Evolutionary conservation across 176 grass and related monocot genomes (phyloP).

Genomic region (Typha latifolia): DNA sequence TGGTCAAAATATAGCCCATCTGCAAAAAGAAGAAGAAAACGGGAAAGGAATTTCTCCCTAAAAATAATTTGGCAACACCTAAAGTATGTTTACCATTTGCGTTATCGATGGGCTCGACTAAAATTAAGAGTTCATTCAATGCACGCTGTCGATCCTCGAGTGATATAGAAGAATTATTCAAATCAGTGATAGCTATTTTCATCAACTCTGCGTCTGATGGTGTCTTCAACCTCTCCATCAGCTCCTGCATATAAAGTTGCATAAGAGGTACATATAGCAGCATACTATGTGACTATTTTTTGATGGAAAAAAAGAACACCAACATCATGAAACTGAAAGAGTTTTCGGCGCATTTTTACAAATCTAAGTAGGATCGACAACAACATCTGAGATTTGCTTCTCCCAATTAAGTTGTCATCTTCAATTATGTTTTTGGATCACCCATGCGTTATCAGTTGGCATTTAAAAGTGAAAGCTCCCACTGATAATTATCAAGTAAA

Average conservation of each 20-base stretch:
- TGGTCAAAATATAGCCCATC: neutral
- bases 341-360: no score
- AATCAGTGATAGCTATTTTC: conserved; percentile 73
- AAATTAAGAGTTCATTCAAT: conserved; percentile 71
- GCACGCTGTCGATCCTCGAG: conserved; percentile 49
- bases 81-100: conserved; percentile 52
- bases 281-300: neutral
- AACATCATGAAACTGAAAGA: neutral
- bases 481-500: no score
- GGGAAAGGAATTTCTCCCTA: neutral
- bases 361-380: no score
- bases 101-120: conserved; percentile 85
- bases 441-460: no score
- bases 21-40: neutral
- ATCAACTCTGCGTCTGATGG: conserved; percentile 87
- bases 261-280: conserved; percentile 1
- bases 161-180: conserved; percentile 86
- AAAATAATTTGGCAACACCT: no score
- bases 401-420: no score
- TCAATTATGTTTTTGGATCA: no score
- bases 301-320: neutral
- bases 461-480: no score
- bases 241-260: conserved; percentile 33
- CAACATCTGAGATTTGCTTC: no score
- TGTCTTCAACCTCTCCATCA: conserved; percentile 85